Percentiles rank a stretch among this genome's conserved stretches.
Evolutionary conservation across 495 filamentous ascomycete species (phyloP).

Genomic region (Xylaria telfairii): DNA sequence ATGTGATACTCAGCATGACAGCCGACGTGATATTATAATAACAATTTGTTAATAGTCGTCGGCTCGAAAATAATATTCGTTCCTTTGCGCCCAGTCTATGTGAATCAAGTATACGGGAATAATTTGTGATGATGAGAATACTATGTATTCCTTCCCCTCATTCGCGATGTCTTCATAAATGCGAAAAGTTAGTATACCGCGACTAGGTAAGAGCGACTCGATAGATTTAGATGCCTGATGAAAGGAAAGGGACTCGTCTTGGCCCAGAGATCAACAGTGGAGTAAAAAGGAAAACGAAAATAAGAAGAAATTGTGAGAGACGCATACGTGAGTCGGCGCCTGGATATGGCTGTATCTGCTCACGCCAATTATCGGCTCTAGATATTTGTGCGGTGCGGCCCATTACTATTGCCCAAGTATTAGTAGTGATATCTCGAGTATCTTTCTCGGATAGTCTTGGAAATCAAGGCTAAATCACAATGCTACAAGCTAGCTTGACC

Average conservation of each 20-base stretch:
- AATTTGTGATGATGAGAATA: slow-evolving; percentile 49
- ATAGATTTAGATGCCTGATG: too few relatives aligned
- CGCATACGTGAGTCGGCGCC: not conserved
- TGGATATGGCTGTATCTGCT: not conserved
- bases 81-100: slow-evolving; percentile 40
- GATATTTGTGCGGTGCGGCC: not conserved
- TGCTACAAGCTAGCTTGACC: too few relatives aligned
- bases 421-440: not conserved
- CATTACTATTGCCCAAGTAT: not conserved
- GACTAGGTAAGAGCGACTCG: too few relatives aligned
- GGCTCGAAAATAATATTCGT: slow-evolving; percentile 27
- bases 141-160: slow-evolving; percentile 45
- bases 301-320: not conserved
- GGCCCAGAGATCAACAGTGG: not conserved
- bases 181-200: not conserved
- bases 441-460: too few relatives aligned
- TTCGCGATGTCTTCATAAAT: slow-evolving; percentile 42
- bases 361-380: not conserved
- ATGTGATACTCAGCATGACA: not conserved
- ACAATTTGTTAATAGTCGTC: not conserved
- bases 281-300: not conserved
- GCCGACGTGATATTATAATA: not conserved
- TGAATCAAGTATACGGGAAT: slow-evolving; percentile 52
- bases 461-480: too few relatives aligned
- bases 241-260: too few relatives aligned